Percentiles rank a stretch among this genome's conserved stretches.
Conservation (phyloP, 768 basidiomycete species). For the Collybiopsis confluens region DNA sequence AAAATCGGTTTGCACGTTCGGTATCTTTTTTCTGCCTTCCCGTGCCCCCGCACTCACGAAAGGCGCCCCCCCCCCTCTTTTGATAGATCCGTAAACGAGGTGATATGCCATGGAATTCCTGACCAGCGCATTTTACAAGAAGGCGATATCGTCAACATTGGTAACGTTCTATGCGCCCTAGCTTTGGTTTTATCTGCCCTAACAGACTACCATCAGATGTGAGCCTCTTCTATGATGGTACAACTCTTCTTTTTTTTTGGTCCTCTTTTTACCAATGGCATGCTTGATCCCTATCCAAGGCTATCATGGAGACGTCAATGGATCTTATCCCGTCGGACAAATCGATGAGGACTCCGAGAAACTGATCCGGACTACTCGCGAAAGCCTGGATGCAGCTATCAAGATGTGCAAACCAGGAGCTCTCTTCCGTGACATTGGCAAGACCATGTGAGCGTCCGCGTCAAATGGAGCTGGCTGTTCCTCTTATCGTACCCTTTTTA, state of each 20-base stretch:
- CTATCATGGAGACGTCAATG: slow-evolving; percentile 91
- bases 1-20: slow-evolving; percentile 95
- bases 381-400: slow-evolving; percentile 86
- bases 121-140: slow-evolving; percentile 79
- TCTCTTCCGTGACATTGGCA: slow-evolving; percentile 84
- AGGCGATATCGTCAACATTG: slow-evolving; percentile 96
- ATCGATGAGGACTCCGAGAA: slow-evolving; percentile 81
- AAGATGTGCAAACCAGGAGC: slow-evolving; percentile 91
- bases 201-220: slow-evolving; percentile 50
- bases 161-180: slow-evolving; percentile 32
- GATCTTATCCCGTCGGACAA: slow-evolving; percentile 84
- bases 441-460: slow-evolving; percentile 62
- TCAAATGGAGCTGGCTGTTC: not conserved
- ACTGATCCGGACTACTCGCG: slow-evolving; percentile 77
- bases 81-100: slow-evolving; percentile 94
- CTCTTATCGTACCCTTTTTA: no score
- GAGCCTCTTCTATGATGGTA: slow-evolving; percentile 75
- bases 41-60: not conserved
- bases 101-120: slow-evolving; percentile 96
- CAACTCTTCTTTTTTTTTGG: slow-evolving; percentile 6
- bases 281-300: slow-evolving; percentile 37
- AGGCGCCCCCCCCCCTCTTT: slow-evolving; percentile 6
- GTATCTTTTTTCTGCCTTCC: slow-evolving; percentile 25
- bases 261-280: not conserved
- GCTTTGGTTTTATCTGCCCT: slow-evolving; percentile 13